These are phyloP conservation scores for Pichia sp. DNA, from an alignment of 1,139 yeast genomes.

Conservation along the genomic window DNA sequence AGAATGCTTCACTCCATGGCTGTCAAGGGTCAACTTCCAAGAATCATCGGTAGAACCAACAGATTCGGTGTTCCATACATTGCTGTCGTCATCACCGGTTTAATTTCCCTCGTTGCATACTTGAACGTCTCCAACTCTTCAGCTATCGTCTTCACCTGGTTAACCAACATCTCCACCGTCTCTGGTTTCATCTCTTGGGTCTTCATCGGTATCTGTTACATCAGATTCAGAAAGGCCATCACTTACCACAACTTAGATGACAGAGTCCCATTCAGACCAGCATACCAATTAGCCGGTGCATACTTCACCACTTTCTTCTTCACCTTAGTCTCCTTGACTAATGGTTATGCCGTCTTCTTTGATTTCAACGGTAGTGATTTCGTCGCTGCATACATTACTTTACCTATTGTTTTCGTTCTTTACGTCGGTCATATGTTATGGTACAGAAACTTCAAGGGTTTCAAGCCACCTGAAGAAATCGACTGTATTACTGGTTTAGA, in stretches of 20 bases:
- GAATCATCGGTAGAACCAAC: constrained; percentile 41
- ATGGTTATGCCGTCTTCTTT: constrained; percentile 52
- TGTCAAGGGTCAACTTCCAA: constrained; percentile 48
- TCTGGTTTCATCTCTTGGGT: constrained; percentile 47
- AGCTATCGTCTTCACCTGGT: constrained; percentile 37
- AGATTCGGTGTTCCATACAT: constrained; percentile 44
- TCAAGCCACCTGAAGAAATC: constrained; percentile 42
- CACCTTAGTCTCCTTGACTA: constrained; percentile 46
- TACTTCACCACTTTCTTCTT: constrained; percentile 44
- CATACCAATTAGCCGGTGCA: constrained; percentile 45
- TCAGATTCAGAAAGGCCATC: constrained; percentile 57
- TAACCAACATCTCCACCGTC: constrained; percentile 41
- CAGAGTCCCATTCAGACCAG: constrained; percentile 46
- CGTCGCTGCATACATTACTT: constrained; percentile 60
- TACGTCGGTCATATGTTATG: constrained; percentile 40
- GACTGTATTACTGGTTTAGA: constrained; percentile 47
- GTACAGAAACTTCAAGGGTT: constrained; percentile 33
- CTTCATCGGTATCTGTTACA: constrained; percentile 42
- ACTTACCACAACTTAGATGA: constrained; percentile 41
- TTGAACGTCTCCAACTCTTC: constrained; percentile 31
- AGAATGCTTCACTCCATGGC: constrained; percentile 41
- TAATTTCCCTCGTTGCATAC: constrained; percentile 39
- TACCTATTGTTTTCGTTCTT: constrained; percentile 50
- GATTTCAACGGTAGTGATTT: constrained; percentile 45
- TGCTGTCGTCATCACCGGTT: constrained; percentile 33